Base-by-base conservation (phyloP, 2,329 filamentous ascomycete species). In the Colletotrichum spaethianum region DNA sequence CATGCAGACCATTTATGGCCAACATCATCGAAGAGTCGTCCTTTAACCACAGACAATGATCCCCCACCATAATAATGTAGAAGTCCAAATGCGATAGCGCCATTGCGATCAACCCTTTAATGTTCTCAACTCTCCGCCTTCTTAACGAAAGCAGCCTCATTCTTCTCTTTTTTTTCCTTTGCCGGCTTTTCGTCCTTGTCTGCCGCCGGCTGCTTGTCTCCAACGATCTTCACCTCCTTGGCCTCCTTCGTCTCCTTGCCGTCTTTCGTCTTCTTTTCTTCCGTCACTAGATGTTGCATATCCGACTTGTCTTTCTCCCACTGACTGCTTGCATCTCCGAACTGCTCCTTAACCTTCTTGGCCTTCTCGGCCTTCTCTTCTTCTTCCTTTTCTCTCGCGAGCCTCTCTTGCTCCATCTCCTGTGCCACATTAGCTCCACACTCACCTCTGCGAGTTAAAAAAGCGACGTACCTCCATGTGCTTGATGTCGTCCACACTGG, bases 401-500 rank as follows among this genome's bases (percentile, higher is more conserved):
- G 88, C 67, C 93, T 91, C 80, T 98, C 95, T 75, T 92, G 88
- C 80, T 98, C 96, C 96, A 98, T 98, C 83, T 98, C 95, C 89
- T 95, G 75, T 8, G 28, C 11, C 2, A 53, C 20, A 26, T 77
- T 61, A 77, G 73, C 77, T 75, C 70, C 31, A 33, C 4, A 4
- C 23, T 40, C 11, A 6, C 26, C 4, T 40, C 44, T 74, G 66
- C 20, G 31, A 57, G 53, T 20, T 38, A 8, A 7, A 20, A 55
- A 33, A 4, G 18, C 8, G 16, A 78, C 85, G 72, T 82, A 92
- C 91, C 86, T 95, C 96, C 96, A 99, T 99, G 79, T 98, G 96
- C 72, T 93, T 92, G 74, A 98, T 94, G 78, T 99, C 96, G 79
- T 99, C 96, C 20, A 98, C 94, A 78, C 94, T 98, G n/a, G 96